Evolutionary conservation across 1,284 basidiomycete genomes (phyloP).

Genomic region (Tilletiaria anomala): DNA sequence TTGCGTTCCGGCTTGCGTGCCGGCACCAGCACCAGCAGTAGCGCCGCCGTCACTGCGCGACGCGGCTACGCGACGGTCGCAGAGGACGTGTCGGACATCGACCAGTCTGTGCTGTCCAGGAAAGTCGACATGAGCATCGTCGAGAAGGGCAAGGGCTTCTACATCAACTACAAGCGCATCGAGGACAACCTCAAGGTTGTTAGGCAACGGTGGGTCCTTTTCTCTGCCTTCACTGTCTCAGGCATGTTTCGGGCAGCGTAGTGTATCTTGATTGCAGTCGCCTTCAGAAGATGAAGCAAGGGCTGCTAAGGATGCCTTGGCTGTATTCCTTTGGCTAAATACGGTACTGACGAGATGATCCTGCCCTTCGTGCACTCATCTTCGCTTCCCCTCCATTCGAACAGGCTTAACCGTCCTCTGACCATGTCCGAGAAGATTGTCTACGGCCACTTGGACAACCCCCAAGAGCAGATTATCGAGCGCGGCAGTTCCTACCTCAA

Average conservation of each 20-base stretch:
- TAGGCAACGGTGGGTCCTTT: constrained; percentile 22
- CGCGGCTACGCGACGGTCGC: constrained; percentile 34
- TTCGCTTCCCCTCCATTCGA: background rate
- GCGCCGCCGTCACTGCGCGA: background rate
- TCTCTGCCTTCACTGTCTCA: background rate
- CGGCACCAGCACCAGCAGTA: too few species aligned
- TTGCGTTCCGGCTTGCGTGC: too few species aligned
- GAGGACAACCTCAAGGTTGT: constrained; percentile 39
- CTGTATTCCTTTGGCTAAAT: constrained; percentile 2
- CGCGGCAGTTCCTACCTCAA: constrained; percentile 38
- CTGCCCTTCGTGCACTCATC: background rate
- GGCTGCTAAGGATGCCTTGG: too few species aligned
- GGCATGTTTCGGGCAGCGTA: too few species aligned
- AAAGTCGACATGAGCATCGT: constrained; percentile 38
- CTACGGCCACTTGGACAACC: constrained; percentile 40
- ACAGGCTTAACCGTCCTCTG: constrained; percentile 36
- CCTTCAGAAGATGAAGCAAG: too few species aligned
- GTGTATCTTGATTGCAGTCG: too few species aligned
- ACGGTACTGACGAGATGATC: constrained; percentile 1
- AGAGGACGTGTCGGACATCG: constrained; percentile 30
- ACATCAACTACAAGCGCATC: constrained; percentile 37
- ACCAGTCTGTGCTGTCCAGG: constrained; percentile 26
- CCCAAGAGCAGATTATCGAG: constrained; percentile 19
- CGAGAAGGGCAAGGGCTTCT: constrained; percentile 38
- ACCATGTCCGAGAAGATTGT: constrained; percentile 39